Evolutionary conservation across 192 early-diverging fungal genomes (phyloP).

Genomic region (Podila epicladia): DNA sequence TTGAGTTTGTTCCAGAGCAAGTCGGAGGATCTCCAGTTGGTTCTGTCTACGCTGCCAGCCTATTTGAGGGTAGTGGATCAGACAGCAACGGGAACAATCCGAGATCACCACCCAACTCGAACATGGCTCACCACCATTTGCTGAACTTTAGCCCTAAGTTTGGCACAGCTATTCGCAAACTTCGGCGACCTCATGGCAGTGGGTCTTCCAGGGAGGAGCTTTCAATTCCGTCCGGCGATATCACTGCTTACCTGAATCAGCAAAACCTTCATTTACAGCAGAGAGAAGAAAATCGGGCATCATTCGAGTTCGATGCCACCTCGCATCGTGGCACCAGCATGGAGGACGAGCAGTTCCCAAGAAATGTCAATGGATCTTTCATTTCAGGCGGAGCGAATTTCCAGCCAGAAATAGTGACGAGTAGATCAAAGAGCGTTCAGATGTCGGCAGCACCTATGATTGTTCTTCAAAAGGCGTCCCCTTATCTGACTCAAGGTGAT

Average conservation of each 20-base stretch:
- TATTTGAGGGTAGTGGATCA: background rate
- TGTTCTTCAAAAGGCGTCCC: background rate
- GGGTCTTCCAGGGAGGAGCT: conserved; percentile 1
- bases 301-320: background rate
- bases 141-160: background rate
- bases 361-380: background rate
- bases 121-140: background rate
- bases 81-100: background rate
- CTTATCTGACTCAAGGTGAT: background rate
- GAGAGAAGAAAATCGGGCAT: background rate
- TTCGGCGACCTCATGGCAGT: background rate
- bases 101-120: background rate
- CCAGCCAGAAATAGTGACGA: no score
- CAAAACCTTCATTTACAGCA: background rate
- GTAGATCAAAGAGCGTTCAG: no score
- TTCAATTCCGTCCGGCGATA: background rate
- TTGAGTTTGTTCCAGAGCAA: conserved; percentile 1
- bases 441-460: background rate
- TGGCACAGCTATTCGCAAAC: background rate
- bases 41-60: background rate
- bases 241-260: background rate
- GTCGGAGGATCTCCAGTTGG: background rate
- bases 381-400: no score
- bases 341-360: background rate
- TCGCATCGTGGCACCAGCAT: background rate